Evolutionary conservation across 768 basidiomycete genomes (phyloP).

Genomic region (Multifurca ochricompacta): DNA sequence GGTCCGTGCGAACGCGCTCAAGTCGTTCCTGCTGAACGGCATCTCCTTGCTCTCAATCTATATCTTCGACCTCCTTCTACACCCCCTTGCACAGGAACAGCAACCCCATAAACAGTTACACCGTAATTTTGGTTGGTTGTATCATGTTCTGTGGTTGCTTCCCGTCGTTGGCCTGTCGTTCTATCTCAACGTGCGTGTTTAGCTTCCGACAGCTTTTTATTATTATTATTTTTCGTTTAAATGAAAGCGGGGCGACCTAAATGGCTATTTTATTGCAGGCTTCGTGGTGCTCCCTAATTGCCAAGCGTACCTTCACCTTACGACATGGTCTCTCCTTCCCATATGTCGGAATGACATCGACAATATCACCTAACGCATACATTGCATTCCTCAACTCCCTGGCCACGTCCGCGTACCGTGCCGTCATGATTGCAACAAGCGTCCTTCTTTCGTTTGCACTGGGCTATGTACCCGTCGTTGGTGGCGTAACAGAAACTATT

Average conservation of each 20-base stretch:
- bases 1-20: constrained; percentile 65
- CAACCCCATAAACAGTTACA: constrained; percentile 60
- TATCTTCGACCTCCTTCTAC: constrained; percentile 63
- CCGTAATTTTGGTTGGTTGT: constrained; percentile 67
- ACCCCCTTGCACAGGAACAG: constrained; percentile 55
- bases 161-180: constrained; percentile 70
- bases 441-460: constrained; percentile 60
- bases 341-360: constrained; percentile 37
- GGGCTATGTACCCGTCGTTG: constrained; percentile 55
- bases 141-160: constrained; percentile 69
- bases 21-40: constrained; percentile 65
- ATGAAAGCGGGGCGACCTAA: no score
- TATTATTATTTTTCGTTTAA: constrained; percentile 11
- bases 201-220: background rate
- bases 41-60: constrained; percentile 68
- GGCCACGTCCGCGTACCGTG: constrained; percentile 74
- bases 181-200: constrained; percentile 66
- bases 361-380: constrained; percentile 50
- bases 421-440: constrained; percentile 75
- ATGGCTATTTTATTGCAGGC: no score
- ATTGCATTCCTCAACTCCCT: constrained; percentile 64
- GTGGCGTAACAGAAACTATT: constrained; percentile 50
- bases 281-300: constrained; percentile 70
- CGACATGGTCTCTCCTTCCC: constrained; percentile 43
- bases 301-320: constrained; percentile 64